These are phyloP conservation scores for Saccharum officinarum DNA, from an alignment of 176 grass and related monocot species.

Conservation along the genomic window DNA sequence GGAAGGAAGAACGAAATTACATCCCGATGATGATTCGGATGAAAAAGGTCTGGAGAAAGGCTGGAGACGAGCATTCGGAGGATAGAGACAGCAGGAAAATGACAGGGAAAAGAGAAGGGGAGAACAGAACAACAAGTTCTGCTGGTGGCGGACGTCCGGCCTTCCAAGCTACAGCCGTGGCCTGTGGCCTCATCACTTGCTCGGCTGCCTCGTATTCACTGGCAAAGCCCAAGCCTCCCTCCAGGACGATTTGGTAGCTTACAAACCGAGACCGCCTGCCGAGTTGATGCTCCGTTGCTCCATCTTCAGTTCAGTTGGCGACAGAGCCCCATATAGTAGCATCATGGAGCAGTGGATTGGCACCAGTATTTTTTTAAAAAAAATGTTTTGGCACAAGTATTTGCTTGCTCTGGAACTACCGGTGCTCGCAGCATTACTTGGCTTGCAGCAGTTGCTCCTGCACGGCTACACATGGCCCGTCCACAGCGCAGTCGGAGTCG, in stretches of 20 bases:
- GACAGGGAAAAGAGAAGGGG: not conserved
- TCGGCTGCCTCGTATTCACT: not conserved
- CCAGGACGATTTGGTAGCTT: not conserved
- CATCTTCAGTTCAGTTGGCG: too few relatives aligned
- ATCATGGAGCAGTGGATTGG: not conserved
- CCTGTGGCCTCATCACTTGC: not conserved
- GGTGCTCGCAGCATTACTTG: not conserved
- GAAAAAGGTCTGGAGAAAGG: not conserved
- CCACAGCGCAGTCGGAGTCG: not conserved
- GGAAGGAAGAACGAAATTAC: too few relatives aligned
- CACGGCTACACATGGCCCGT: not conserved
- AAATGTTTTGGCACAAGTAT: too few relatives aligned
- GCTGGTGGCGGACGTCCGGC: not conserved
- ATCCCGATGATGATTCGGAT: not conserved
- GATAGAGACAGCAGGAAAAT: slow-evolving; percentile 2
- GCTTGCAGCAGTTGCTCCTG: not conserved
- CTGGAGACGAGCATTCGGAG: not conserved
- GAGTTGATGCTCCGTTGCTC: too few relatives aligned
- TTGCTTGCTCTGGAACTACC: not conserved
- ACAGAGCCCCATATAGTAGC: too few relatives aligned
- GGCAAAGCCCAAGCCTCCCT: not conserved
- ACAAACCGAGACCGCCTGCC: too few relatives aligned
- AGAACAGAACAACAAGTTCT: too few relatives aligned
- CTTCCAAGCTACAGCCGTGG: too few relatives aligned
- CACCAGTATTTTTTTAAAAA: not conserved